A percentile compares a stretch with the other conserved stretches of the same genome.
These are phyloP conservation scores for Amauroascus verrucosus DNA, from an alignment of 2,329 filamentous ascomycete genomes.

Conservation along the genomic window DNA sequence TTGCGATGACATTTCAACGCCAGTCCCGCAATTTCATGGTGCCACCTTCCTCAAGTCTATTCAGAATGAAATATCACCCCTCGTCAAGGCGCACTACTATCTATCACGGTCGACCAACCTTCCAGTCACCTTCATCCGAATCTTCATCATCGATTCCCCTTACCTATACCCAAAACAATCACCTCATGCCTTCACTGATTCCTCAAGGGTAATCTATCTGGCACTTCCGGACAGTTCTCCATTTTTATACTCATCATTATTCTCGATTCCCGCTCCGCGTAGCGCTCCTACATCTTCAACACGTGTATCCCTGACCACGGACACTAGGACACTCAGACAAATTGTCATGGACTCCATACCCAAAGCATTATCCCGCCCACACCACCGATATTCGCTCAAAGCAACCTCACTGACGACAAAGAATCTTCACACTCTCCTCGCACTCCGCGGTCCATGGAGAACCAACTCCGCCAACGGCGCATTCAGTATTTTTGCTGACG, in stretches of 20 bases:
- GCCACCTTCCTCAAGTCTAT: slow-evolving; percentile 69
- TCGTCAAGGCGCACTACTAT: slow-evolving; percentile 76
- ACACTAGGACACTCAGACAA: slow-evolving; percentile 55
- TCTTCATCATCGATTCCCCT: slow-evolving; percentile 70
- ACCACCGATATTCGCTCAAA: slow-evolving; percentile 59
- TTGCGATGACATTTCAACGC: slow-evolving; percentile 26
- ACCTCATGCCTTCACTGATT: slow-evolving; percentile 42
- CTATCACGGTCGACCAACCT: slow-evolving; percentile 57
- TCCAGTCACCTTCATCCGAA: slow-evolving; percentile 62
- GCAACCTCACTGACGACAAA: slow-evolving; percentile 59
- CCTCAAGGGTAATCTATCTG: slow-evolving; percentile 63
- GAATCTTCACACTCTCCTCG: slow-evolving; percentile 59
- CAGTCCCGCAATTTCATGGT: slow-evolving; percentile 63
- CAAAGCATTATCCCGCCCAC: slow-evolving; percentile 66
- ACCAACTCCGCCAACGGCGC: slow-evolving; percentile 64
- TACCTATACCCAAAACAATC: slow-evolving; percentile 50
- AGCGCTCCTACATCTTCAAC: slow-evolving; percentile 24
- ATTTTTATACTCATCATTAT: slow-evolving; percentile 56
- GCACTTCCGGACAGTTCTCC: slow-evolving; percentile 74
- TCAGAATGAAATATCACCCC: slow-evolving; percentile 61
- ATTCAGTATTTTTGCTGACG: slow-evolving; percentile 68
- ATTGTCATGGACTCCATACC: slow-evolving; percentile 70
- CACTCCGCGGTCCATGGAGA: slow-evolving; percentile 58
- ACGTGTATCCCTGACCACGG: slow-evolving; percentile 28
- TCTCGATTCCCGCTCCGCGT: slow-evolving; percentile 32